Percentiles rank a stretch among this genome's conserved stretches.
phyloP scores from a whole-genome alignment of 2,329 filamentous ascomycete species.

The Colletotrichum noveboracense region DNA sequence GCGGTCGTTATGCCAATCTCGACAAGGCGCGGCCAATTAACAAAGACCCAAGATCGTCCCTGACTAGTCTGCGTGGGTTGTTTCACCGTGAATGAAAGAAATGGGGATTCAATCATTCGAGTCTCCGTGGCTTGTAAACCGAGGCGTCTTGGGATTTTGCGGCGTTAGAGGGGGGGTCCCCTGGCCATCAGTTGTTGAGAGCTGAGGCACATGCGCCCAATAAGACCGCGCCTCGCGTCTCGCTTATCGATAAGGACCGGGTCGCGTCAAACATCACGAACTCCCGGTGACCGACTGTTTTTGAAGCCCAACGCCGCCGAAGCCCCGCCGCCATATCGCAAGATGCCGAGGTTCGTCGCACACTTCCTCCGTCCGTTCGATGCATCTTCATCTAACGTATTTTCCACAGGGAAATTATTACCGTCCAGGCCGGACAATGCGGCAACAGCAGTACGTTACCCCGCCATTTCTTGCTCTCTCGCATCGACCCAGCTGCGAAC shows the following conservation, averaged over 20 bases:
- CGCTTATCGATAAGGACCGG: conserved; percentile 22
- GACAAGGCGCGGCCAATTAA: conserved; percentile 1
- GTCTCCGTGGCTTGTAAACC: neutral
- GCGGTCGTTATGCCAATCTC: neutral
- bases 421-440: conserved; percentile 97
- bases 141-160: neutral
- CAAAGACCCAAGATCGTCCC: neutral
- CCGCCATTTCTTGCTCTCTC: neutral
- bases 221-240: conserved; percentile 13
- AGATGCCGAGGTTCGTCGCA: conserved; percentile 21
- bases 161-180: neutral
- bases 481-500: neutral
- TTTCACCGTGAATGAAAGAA: conserved; percentile 18
- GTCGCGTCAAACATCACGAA: conserved; percentile 21
- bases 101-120: conserved; percentile 3
- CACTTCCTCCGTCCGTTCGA: no score
- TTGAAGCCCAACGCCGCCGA: conserved; percentile 4
- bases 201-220: neutral
- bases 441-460: conserved; percentile 91
- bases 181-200: neutral
- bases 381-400: neutral
- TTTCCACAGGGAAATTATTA: conserved; percentile 90
- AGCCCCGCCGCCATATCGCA: conserved; percentile 5
- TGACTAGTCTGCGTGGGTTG: conserved; percentile 13
- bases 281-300: neutral